A percentile compares a stretch with the other conserved stretches of the same genome.
Evolutionary conservation across 345 rosid species (phyloP).

Genomic region (Turnera subulata): DNA sequence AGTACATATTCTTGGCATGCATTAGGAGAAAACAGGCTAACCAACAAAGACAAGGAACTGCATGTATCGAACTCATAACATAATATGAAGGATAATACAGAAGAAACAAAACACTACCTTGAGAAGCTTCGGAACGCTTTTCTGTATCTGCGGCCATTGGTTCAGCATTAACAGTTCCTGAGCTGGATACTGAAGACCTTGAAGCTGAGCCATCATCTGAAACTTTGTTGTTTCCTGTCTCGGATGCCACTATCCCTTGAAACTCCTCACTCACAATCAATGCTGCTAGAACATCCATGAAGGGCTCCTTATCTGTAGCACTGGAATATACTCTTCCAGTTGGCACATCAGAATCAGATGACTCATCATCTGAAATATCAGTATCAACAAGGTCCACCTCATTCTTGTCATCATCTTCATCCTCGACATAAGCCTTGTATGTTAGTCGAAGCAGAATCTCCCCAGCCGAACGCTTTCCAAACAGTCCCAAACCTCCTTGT

Average conservation of each 20-base stretch:
- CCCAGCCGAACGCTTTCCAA: conserved; percentile 70
- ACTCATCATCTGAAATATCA: conserved; percentile 72
- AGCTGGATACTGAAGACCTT: conserved; percentile 30
- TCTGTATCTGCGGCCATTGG: conserved; percentile 30
- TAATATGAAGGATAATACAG: not conserved
- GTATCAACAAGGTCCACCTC: conserved; percentile 37
- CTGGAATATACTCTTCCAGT: conserved; percentile 30
- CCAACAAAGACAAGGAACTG: not conserved
- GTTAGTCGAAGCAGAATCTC: conserved; percentile 86
- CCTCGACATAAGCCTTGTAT: conserved; percentile 95
- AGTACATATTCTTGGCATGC: conserved; percentile 9
- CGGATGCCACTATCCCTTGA: conserved; percentile 94
- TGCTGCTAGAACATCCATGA: conserved; percentile 94
- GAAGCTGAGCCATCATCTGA: conserved; percentile 36
- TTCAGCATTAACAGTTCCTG: conserved; percentile 30
- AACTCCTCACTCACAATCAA: conserved; percentile 90
- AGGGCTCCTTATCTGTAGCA: conserved; percentile 65
- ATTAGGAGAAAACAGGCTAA: conserved; percentile 11
- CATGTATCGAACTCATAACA: too few species aligned
- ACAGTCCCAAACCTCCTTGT: conserved; percentile 76
- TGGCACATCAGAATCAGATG: conserved; percentile 63
- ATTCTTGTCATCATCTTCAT: conserved; percentile 80
- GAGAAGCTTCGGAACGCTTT: conserved; percentile 28
- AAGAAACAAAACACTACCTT: conserved; percentile 23
- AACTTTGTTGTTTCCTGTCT: conserved; percentile 52